phyloP scores from a whole-genome alignment of 192 early-diverging fungal genomes.

The Coemansia sp. region DNA sequence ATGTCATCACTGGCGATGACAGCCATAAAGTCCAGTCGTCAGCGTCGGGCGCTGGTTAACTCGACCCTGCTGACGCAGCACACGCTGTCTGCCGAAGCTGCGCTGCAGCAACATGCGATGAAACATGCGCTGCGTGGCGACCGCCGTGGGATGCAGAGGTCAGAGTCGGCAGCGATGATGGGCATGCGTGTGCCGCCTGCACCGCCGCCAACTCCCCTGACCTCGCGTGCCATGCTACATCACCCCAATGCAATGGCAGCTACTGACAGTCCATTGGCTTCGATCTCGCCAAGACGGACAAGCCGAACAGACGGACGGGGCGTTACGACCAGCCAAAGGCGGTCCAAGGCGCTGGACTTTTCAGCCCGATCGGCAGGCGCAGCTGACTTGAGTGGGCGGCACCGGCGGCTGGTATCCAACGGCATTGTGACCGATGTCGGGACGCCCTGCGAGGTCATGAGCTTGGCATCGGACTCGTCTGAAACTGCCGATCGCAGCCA shows the following conservation, averaged over 20 bases:
- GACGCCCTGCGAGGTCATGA: conserved; percentile 8
- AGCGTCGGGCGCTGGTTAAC: conserved; percentile 41
- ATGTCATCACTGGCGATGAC: conserved; percentile 48
- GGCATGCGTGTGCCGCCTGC: conserved; percentile 17
- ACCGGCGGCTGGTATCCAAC: conserved; percentile 4
- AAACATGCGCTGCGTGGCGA: conserved; percentile 16
- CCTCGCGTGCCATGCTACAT: not conserved
- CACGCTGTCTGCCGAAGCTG: conserved; percentile 33
- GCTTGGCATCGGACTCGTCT: conserved; percentile 14
- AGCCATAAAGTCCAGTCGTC: conserved; percentile 50
- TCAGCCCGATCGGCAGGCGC: not conserved
- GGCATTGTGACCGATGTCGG: conserved; percentile 14
- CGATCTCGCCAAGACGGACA: not conserved
- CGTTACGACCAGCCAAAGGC: not conserved
- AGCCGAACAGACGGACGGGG: not conserved
- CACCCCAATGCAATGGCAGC: not conserved
- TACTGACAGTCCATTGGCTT: not conserved
- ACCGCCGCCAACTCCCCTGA: conserved; percentile 26
- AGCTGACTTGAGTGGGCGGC: not conserved
- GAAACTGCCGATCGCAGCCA: not conserved
- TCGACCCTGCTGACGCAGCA: conserved; percentile 51
- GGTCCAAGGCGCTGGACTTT: conserved; percentile 7
- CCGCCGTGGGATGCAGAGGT: conserved; percentile 7
- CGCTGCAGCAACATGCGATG: conserved; percentile 21
- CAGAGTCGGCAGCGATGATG: not conserved